These are phyloP conservation scores for Hypoxylon sp. DNA, from an alignment of 2,329 filamentous ascomycete species.

Conservation along the genomic window DNA sequence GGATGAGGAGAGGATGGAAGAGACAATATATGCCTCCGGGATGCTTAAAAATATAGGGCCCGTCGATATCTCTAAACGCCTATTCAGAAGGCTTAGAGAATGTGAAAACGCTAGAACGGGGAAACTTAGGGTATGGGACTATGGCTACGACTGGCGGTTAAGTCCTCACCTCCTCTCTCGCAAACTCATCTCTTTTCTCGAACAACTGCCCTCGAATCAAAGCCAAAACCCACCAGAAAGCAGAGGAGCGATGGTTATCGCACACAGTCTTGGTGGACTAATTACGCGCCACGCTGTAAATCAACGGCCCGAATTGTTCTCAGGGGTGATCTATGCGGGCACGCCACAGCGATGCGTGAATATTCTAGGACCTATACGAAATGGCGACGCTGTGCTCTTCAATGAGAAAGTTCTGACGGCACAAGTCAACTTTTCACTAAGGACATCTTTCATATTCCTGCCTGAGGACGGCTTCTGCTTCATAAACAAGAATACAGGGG, in stretches of 20 bases:
- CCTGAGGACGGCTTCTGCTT: slow-evolving; percentile 92
- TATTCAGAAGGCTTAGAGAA: slow-evolving; percentile 83
- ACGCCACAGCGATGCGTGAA: slow-evolving; percentile 90
- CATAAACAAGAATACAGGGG: slow-evolving; percentile 83
- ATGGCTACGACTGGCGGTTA: slow-evolving; percentile 94
- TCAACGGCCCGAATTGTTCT: slow-evolving; percentile 85
- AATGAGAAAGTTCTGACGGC: slow-evolving; percentile 92
- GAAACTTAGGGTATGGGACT: slow-evolving; percentile 85
- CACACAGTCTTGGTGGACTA: slow-evolving; percentile 88
- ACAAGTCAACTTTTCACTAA: slow-evolving; percentile 92
- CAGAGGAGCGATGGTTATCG: slow-evolving; percentile 83
- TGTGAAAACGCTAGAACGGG: slow-evolving; percentile 81
- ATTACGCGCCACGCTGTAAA: slow-evolving; percentile 93
- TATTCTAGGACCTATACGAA: slow-evolving; percentile 88
- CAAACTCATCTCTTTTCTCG: slow-evolving; percentile 80
- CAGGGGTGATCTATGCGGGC: slow-evolving; percentile 88
- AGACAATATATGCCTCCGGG: slow-evolving; percentile 86
- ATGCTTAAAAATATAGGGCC: slow-evolving; percentile 95
- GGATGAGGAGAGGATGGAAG: slow-evolving; percentile 86
- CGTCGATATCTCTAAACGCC: slow-evolving; percentile 86
- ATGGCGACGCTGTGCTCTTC: slow-evolving; percentile 92
- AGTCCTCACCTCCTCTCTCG: slow-evolving; percentile 83
- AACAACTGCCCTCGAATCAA: slow-evolving; percentile 81
- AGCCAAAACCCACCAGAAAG: slow-evolving; percentile 65
- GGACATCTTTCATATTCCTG: slow-evolving; percentile 87